Base-by-base conservation (phyloP, 331 rosid genomes). In the Rosa hybrid region DNA sequence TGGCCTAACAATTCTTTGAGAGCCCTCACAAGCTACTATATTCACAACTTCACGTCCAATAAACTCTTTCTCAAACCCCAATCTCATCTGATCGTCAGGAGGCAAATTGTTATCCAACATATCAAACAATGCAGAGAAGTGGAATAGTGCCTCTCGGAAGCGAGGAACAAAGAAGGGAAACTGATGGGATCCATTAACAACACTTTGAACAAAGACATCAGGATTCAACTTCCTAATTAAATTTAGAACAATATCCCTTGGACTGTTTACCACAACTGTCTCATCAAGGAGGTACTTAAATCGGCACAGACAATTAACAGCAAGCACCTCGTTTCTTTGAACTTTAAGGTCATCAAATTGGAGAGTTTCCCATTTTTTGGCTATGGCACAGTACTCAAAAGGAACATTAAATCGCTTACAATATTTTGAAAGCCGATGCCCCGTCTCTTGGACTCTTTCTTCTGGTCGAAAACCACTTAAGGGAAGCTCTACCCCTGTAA, bases 401-500 rank as follows among this genome's bases (percentile, higher is more conserved):
- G 91, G 93, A 74, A 93, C 94, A 16, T 83, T 75, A 75, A 84
- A 87, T 14, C 94, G 90, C 77, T 79, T 75, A 59, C 97, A 91
- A 78, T 90, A 91, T 79, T 78, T 85, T 6, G 77, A 82, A 69
- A 86, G 79, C 39, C 84, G 84, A 78, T 63, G 27, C 44, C 86
- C 88, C 49, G 88, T 86, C 74, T 76, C 92, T 68, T 86, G 83
- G 27, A 87, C 81, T 80, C 64, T 83, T 67, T 91, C 89, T 10
- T 81, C 77, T 1, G 98, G 97, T 18, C 91, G 87, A 68, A 13
- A 75, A 68, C 79, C 82, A 63, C 85, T 82, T 14, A 77, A 83
- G n/a, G 97, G 93, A 81, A 85, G 73, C 60, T 93, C 98, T 77
- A 93, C 83, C 78, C 93, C 97, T 0, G 98, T 90, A 79, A 93